Evolutionary conservation across 2,329 filamentous ascomycete species (phyloP).

Genomic region (Aspergillus chevalieri): DNA sequence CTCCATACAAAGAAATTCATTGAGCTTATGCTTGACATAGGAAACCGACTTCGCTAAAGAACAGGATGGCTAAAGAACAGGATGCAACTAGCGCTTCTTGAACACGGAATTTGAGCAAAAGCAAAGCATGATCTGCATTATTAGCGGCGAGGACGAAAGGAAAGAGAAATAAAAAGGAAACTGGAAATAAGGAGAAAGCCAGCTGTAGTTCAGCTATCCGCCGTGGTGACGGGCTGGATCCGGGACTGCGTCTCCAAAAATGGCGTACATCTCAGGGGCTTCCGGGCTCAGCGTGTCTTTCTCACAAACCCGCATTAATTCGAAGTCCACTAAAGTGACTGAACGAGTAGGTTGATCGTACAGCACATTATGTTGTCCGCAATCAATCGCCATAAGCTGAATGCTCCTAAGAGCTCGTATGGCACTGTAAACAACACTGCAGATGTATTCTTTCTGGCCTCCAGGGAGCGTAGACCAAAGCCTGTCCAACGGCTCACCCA

Average conservation of each 20-base stretch:
- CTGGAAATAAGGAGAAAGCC: too few relatives aligned
- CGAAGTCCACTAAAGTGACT: slow-evolving; percentile 3
- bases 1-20: too few relatives aligned
- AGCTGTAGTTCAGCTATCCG: background rate
- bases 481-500: background rate
- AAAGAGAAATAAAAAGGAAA: too few relatives aligned
- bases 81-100: too few relatives aligned
- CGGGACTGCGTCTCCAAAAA: background rate
- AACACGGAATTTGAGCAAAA: too few relatives aligned
- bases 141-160: too few relatives aligned
- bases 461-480: slow-evolving; percentile 1
- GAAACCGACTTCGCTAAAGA: too few relatives aligned
- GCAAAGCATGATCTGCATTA: too few relatives aligned
- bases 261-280: slow-evolving; percentile 1
- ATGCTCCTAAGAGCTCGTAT: background rate
- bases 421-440: background rate
- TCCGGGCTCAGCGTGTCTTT: background rate
- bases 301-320: background rate
- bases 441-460: background rate
- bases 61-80: too few relatives aligned
- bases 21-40: too few relatives aligned
- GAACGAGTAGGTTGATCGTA: background rate
- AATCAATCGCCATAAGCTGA: background rate
- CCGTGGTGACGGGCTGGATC: background rate
- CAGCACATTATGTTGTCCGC: slow-evolving; percentile 2